Evolutionary conservation across 257 asterid species (phyloP).

Genomic region (Galeopsis tetrahit): DNA sequence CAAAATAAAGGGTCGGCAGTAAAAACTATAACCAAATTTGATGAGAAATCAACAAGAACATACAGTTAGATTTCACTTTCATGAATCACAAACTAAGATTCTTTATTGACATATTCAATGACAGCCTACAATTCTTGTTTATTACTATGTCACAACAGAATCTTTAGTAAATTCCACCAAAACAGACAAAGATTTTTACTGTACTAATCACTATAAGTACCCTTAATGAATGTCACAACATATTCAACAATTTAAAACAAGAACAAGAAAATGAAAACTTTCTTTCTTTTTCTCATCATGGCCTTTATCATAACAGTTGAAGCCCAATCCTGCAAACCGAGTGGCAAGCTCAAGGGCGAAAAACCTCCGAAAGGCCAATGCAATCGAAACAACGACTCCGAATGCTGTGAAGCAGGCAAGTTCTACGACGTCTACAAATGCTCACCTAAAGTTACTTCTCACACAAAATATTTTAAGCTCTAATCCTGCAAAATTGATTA

Average conservation of each 20-base stretch:
- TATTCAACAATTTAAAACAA: not conserved
- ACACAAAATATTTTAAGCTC: not conserved
- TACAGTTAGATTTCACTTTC: not conserved
- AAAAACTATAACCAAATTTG: not conserved
- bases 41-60: not conserved
- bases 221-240: conserved; percentile 3
- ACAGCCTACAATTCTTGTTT: conserved; percentile 12
- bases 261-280: conserved; percentile 17
- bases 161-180: not conserved
- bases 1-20: not conserved
- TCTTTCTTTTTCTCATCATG: conserved; percentile 14
- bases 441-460: conserved; percentile 28
- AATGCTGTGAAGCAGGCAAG: conserved; percentile 45
- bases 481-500: too few species aligned
- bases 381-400: conserved; percentile 33
- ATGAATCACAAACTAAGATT: not conserved
- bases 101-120: not conserved
- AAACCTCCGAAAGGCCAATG: conserved; percentile 47
- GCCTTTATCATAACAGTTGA: not conserved
- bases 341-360: conserved; percentile 42
- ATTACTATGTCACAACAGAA: conserved; percentile 7
- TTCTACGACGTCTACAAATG: conserved; percentile 39
- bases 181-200: not conserved
- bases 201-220: conserved; percentile 29
- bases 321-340: conserved; percentile 38